Evolutionary conservation across 305 asterid genomes (phyloP), one percentile per base, ranked within the genome.

Genomic region (Ruellia speciosa): DNA sequence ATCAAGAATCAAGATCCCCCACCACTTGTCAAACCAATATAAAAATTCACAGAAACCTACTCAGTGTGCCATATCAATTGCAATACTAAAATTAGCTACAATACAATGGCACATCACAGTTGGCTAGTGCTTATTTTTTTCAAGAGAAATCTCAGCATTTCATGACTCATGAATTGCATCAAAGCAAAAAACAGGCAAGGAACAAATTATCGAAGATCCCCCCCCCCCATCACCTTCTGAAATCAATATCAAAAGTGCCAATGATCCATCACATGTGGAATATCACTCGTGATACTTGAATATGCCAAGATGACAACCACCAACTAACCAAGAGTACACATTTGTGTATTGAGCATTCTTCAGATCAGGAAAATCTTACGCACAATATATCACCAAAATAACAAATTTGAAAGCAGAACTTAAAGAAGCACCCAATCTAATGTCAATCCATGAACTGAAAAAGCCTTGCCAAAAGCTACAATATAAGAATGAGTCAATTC

Each of bases 391-490:
- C 1, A 37, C 3, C 9, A 37, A 3, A 37, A 37, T 37, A 37
- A 37, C 0, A 37, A 37, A 6, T 7, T 37, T 3, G 6, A 35
- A 49, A 18, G 9, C 50, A 37, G 6, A 62, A 52, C 49, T 62
- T 45, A 2, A 47, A 52, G 45, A 53, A 50, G 54, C 16, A 37
- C 41, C 6, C 24, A 35, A 46, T 18, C 63, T 40, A 39, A 54
- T 18, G 17, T 52, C 51, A 43, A 48, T 13, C 61, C 13, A 63
- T 12, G 49, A 24, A 7, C 41, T 7, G 41, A 37, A 33, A 8
- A 37, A 2, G 12, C 12, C 41, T 37, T 7, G 34, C 33, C 0
- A 54, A 16, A 64, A 37, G 49, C 53, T 33, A 19, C 15, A 24
- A 33, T 6, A 45, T 18, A 39, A n/a, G 3, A n/a, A 52, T n/a